Percentiles rank a stretch among this genome's conserved stretches.
Evolutionary conservation across 164 flowering plant genomes (phyloP).

Genomic region (Nymphaea thermarum): DNA sequence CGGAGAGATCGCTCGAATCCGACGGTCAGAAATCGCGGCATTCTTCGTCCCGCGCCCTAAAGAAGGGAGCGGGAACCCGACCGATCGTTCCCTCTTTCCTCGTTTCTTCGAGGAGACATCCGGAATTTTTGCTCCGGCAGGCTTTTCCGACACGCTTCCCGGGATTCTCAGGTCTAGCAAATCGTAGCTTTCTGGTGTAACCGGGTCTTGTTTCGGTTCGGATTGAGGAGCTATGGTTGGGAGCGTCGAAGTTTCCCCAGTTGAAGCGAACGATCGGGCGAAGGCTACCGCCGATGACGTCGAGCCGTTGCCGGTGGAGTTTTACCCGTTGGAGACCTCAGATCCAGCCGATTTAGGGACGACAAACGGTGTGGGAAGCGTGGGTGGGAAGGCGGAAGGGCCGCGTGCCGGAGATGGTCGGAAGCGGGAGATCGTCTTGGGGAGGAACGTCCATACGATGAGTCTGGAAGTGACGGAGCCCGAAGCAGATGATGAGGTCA

Average conservation of each 20-base stretch:
- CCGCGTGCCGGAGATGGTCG: neutral
- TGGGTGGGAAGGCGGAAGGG: constrained; percentile 5
- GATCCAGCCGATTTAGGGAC: constrained; percentile 23
- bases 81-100: neutral
- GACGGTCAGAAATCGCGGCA: neutral
- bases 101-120: neutral
- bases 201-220: neutral
- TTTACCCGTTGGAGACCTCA: constrained; percentile 30
- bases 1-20: neutral
- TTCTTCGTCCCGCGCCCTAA: neutral
- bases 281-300: neutral
- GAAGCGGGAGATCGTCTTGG: constrained; percentile 54
- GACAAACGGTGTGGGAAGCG: neutral
- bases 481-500: constrained; percentile 72
- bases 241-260: constrained; percentile 2
- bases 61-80: neutral
- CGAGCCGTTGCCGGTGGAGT: constrained; percentile 21
- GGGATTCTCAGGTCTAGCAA: neutral
- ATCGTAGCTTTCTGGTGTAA: neutral
- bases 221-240: constrained; percentile 17
- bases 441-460: constrained; percentile 73
- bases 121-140: neutral
- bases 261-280: constrained; percentile 10
- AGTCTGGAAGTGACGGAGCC: constrained; percentile 83
- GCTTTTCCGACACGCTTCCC: neutral